Percentiles rank a stretch among this genome's conserved stretches.
These are phyloP conservation scores for Urochloa ruziziensis DNA, from an alignment of 176 grass and related monocot genomes.

Conservation along the genomic window DNA sequence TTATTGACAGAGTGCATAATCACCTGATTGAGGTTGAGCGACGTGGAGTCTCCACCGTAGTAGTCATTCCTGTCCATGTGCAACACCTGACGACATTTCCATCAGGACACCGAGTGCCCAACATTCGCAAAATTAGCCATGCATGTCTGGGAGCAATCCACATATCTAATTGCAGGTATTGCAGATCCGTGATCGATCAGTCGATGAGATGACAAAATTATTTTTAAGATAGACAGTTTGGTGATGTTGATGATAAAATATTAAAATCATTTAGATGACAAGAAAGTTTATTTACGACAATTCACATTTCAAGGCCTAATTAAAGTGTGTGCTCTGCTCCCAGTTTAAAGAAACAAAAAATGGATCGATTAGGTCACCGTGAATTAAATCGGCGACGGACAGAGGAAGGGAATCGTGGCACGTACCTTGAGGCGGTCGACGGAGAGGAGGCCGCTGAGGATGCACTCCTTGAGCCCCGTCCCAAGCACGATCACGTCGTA, in stretches of 20 bases:
- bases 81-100: slow-evolving; percentile 52
- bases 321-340: too few species aligned
- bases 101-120: neutral
- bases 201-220: neutral
- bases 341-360: too few species aligned
- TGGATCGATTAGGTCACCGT: too few species aligned
- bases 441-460: slow-evolving; percentile 87
- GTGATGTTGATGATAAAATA: too few species aligned
- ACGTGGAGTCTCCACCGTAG: slow-evolving; percentile 82
- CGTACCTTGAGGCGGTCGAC: slow-evolving; percentile 88
- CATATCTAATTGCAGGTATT: neutral
- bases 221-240: neutral
- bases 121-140: neutral
- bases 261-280: too few species aligned
- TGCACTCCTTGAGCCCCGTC: slow-evolving; percentile 94
- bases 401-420: neutral
- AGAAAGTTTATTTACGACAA: too few species aligned
- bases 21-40: slow-evolving; percentile 83
- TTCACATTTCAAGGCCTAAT: too few species aligned
- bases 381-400: neutral
- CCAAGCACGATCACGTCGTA: slow-evolving; percentile 83
- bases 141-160: neutral
- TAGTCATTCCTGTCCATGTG: slow-evolving; percentile 98
- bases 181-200: neutral
- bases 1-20: neutral